Conservation (phyloP, 2,329 filamentous ascomycete species). For the Mycosphaerella sp. region DNA sequence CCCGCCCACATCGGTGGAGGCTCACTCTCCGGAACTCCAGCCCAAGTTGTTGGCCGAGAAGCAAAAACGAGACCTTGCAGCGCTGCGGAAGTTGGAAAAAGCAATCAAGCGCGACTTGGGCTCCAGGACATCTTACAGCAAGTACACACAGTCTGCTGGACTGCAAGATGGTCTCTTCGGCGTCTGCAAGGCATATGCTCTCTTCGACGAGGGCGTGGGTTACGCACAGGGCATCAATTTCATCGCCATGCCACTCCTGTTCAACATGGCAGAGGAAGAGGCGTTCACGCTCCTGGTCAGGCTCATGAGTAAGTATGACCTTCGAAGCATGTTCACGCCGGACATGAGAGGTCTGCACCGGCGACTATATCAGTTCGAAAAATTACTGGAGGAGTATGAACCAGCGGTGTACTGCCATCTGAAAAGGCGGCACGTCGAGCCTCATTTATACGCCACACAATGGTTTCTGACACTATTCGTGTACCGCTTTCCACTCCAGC, state of each 20-base stretch:
- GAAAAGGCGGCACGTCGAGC: constrained; percentile 75
- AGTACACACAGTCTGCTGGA: constrained; percentile 84
- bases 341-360: constrained; percentile 96
- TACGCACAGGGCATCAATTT: constrained; percentile 99
- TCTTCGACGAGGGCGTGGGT: constrained; percentile 89
- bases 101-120: constrained; percentile 85
- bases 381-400: constrained; percentile 86
- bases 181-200: constrained; percentile 92
- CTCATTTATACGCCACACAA: constrained; percentile 93
- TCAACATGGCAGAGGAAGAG: constrained; percentile 98
- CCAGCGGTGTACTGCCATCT: constrained; percentile 93
- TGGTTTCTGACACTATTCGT: constrained; percentile 99
- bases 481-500: constrained; percentile 91
- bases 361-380: constrained; percentile 90
- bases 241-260: constrained; percentile 88
- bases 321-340: constrained; percentile 86
- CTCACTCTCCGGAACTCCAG: constrained; percentile 50
- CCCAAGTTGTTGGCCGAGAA: constrained; percentile 61
- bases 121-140: constrained; percentile 89
- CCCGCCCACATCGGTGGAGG: constrained; percentile 28
- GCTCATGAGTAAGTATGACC: constrained; percentile 92
- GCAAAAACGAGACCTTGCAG: constrained; percentile 67
- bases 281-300: constrained; percentile 89
- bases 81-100: constrained; percentile 81
- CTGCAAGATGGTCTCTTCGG: constrained; percentile 92